Conservation (phyloP, 352 stramenopile genomes). For the Phytopythium ostracodes region DNA sequence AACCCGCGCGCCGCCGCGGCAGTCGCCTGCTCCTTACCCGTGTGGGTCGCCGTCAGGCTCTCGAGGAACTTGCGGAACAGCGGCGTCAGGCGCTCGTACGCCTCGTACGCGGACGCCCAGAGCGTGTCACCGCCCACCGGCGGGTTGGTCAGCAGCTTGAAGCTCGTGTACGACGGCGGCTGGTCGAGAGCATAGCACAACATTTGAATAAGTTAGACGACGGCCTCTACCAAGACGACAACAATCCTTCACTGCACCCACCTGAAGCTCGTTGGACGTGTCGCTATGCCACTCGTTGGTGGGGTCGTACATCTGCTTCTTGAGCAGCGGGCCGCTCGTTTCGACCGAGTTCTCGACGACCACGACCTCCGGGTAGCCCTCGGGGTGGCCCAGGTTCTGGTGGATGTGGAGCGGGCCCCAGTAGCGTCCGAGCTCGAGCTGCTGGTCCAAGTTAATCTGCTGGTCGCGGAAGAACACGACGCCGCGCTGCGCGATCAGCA, state of each 20-base stretch:
- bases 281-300: slow-evolving; percentile 36
- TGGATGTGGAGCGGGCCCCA: slow-evolving; percentile 27
- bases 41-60: slow-evolving; percentile 37
- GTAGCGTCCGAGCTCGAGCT: slow-evolving; percentile 22
- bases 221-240: neutral
- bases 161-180: slow-evolving; percentile 27
- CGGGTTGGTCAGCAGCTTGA: slow-evolving; percentile 28
- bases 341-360: slow-evolving; percentile 15
- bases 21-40: slow-evolving; percentile 35
- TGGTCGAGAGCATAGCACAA: neutral
- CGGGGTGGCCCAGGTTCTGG: slow-evolving; percentile 17
- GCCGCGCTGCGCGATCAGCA: slow-evolving; percentile 13
- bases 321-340: slow-evolving; percentile 10
- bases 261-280: slow-evolving; percentile 31
- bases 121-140: slow-evolving; percentile 34
- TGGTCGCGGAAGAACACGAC: slow-evolving; percentile 22
- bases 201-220: neutral
- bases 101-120: slow-evolving; percentile 37
- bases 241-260: neutral
- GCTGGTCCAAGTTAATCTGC: slow-evolving; percentile 9
- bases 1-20: slow-evolving; percentile 14
- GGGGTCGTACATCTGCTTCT: slow-evolving; percentile 19
- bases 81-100: slow-evolving; percentile 36
- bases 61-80: slow-evolving; percentile 35
- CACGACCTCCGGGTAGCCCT: slow-evolving; percentile 19